These are phyloP conservation scores for Leptographium galeiforme DNA, from an alignment of 2,329 filamentous ascomycete genomes.

Conservation along the genomic window DNA sequence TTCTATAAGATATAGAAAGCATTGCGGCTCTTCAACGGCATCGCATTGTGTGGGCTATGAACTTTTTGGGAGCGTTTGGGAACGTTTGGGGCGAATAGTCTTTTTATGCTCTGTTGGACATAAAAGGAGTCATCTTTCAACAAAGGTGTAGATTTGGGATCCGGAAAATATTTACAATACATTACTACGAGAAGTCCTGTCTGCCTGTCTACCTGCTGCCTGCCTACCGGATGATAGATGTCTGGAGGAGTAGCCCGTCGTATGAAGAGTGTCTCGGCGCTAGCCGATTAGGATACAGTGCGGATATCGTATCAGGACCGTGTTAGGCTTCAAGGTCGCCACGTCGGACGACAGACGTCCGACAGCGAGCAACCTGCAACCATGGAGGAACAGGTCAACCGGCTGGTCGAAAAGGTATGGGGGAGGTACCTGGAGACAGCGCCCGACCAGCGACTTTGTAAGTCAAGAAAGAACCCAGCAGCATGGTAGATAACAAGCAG, in stretches of 20 bases:
- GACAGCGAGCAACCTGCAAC: neutral
- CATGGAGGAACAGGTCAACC: slow-evolving; percentile 68
- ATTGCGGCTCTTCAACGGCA: slow-evolving; percentile 11
- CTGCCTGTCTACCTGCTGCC: too few relatives aligned
- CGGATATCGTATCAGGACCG: neutral
- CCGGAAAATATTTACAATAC: neutral
- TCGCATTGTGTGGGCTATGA: neutral
- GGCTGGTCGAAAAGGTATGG: slow-evolving; percentile 63
- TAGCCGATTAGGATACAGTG: neutral
- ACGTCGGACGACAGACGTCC: neutral
- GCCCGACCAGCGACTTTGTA: slow-evolving; percentile 33
- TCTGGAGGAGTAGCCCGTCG: neutral
- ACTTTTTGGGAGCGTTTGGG: neutral
- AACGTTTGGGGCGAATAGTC: neutral
- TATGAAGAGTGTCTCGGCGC: neutral
- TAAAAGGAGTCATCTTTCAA: slow-evolving; percentile 10
- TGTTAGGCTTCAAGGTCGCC: neutral
- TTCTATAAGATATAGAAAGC: neutral
- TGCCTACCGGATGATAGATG: too few relatives aligned
- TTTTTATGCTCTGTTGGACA: neutral
- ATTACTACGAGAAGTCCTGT: neutral
- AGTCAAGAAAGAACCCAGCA: slow-evolving; percentile 24
- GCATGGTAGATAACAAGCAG: slow-evolving; percentile 28
- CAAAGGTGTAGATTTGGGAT: slow-evolving; percentile 8
- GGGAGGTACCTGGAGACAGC: slow-evolving; percentile 39